Evolutionary conservation across 2,329 filamentous ascomycete genomes (phyloP).

Genomic region (Aureobasidium leucospermi): DNA sequence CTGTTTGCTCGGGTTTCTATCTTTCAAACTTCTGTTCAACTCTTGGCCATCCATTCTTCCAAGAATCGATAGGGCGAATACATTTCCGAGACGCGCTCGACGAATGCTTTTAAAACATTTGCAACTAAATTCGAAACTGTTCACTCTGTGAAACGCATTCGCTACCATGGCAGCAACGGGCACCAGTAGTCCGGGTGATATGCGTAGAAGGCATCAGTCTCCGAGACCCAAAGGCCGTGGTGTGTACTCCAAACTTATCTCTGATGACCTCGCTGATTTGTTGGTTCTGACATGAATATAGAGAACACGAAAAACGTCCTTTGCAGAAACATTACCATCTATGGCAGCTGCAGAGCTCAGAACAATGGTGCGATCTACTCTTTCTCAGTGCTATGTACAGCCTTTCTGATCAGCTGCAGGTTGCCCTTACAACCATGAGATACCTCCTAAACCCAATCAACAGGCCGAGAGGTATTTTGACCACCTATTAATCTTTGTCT

Average conservation of each 20-base stretch:
- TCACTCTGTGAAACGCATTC: background rate
- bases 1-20: background rate
- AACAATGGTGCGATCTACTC: slow-evolving; percentile 54
- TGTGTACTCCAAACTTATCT: slow-evolving; percentile 20
- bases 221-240: slow-evolving; percentile 38
- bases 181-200: slow-evolving; percentile 28
- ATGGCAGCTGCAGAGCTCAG: slow-evolving; percentile 86
- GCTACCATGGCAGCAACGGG: slow-evolving; percentile 11
- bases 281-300: slow-evolving; percentile 11
- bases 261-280: background rate
- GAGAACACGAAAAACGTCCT: slow-evolving; percentile 73
- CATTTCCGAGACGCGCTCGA: background rate
- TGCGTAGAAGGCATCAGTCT: slow-evolving; percentile 35
- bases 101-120: background rate
- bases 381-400: background rate
- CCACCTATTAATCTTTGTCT: background rate
- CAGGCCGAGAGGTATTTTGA: slow-evolving; percentile 48
- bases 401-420: slow-evolving; percentile 31
- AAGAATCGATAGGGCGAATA: background rate
- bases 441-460: slow-evolving; percentile 48
- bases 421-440: slow-evolving; percentile 84
- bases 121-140: background rate
- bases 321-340: slow-evolving; percentile 88
- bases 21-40: background rate
- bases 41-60: background rate